phyloP scores from a whole-genome alignment of 306 rosid genomes.

The Pachyrhizus erosus region DNA sequence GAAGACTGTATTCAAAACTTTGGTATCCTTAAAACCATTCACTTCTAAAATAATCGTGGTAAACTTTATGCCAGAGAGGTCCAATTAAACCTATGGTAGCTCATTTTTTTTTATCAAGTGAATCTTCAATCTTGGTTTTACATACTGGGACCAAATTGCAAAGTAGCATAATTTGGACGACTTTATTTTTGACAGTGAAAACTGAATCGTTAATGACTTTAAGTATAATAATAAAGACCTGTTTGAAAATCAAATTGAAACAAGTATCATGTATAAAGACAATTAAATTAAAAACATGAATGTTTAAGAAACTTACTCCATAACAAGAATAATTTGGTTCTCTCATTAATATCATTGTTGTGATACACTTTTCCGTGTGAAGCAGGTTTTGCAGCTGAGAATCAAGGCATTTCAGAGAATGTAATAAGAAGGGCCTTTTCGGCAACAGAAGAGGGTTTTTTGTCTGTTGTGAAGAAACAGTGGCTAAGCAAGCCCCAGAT shows the following conservation, averaged over 20 bases:
- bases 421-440: conserved; percentile 68
- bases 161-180: not conserved
- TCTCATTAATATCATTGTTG: not conserved
- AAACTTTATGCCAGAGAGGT: not conserved
- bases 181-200: not conserved
- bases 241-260: not conserved
- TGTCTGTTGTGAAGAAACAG: conserved; percentile 67
- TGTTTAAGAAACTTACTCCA: conserved; percentile 14
- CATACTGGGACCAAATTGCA: not conserved
- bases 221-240: not conserved
- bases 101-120: not conserved
- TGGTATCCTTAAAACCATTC: not conserved
- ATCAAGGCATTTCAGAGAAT: conserved; percentile 64
- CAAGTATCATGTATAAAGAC: not conserved
- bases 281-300: not conserved
- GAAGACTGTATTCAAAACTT: not conserved
- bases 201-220: not conserved
- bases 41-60: not conserved
- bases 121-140: not conserved
- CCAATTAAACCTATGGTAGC: not conserved
- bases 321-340: not conserved
- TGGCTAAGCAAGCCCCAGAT: conserved; percentile 74
- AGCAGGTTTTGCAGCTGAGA: conserved; percentile 68
- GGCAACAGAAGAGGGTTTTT: conserved; percentile 80
- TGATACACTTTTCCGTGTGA: conserved; percentile 14